Conservation (phyloP, 345 rosid species). For the Hypericum androsaemum region DNA sequence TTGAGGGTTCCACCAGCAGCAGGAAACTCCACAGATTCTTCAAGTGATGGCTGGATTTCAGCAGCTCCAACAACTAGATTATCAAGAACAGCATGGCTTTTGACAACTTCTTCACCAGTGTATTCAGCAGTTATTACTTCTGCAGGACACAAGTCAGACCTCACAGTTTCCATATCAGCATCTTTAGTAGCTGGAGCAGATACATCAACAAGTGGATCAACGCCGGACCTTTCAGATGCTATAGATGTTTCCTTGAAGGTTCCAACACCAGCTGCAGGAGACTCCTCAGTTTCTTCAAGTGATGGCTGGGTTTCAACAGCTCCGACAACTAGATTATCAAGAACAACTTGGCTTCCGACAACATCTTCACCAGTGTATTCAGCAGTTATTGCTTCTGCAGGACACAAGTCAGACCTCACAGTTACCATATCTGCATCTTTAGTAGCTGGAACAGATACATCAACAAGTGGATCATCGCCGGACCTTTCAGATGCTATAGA, state of each 20-base stretch:
- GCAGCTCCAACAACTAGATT: too few relatives aligned
- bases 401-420: too few relatives aligned
- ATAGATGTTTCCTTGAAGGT: too few relatives aligned
- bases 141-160: background rate
- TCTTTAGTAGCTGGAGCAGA: background rate
- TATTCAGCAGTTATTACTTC: background rate
- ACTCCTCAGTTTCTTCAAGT: too few relatives aligned
- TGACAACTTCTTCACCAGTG: conserved; percentile 7
- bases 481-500: conserved; percentile 12
- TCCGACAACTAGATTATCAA: too few relatives aligned
- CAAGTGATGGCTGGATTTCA: conserved; percentile 1
- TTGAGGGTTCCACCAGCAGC: background rate
- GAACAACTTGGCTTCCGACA: too few relatives aligned
- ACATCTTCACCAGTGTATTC: too few relatives aligned
- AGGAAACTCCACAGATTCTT: conserved; percentile 5
- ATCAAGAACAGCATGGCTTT: background rate
- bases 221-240: conserved; percentile 8
- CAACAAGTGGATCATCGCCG: background rate
- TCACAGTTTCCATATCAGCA: too few relatives aligned
- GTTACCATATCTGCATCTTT: background rate
- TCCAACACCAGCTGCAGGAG: too few relatives aligned
- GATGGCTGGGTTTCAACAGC: too few relatives aligned
- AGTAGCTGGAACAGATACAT: background rate
- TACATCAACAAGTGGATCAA: background rate
- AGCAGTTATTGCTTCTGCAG: too few relatives aligned